A percentile compares a stretch with the other conserved stretches of the same genome.
Conservation (phyloP, 2,329 filamentous ascomycete genomes). For the Penicillium sp. region DNA sequence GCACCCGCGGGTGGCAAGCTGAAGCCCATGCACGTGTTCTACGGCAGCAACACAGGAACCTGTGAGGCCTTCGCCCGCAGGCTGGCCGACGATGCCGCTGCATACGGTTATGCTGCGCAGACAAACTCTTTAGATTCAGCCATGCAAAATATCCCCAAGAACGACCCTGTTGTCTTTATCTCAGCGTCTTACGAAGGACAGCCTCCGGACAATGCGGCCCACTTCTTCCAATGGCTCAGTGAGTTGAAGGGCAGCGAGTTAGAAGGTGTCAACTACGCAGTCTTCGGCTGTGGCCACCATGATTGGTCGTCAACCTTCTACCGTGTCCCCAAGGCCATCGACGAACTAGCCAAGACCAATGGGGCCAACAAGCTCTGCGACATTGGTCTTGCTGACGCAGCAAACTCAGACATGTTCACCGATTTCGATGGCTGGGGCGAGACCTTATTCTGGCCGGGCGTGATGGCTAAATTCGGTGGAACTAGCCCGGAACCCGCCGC, state of each 20-base stretch:
- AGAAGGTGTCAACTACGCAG: conserved; percentile 59
- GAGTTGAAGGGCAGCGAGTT: conserved; percentile 51
- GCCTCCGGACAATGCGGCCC: conserved; percentile 67
- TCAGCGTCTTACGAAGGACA: conserved; percentile 72
- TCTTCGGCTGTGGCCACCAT: conserved; percentile 66
- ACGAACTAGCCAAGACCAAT: conserved; percentile 51
- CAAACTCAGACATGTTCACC: conserved; percentile 63
- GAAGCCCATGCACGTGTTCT: conserved; percentile 62
- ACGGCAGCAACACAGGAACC: conserved; percentile 72
- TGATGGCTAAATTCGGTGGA: conserved; percentile 42
- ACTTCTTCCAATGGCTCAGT: conserved; percentile 67
- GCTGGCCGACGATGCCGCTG: conserved; percentile 57
- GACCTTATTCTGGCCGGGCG: conserved; percentile 50
- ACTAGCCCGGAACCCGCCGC: conserved; percentile 11
- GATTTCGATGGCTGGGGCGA: conserved; percentile 69
- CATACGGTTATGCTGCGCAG: conserved; percentile 58
- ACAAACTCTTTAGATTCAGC: conserved; percentile 61
- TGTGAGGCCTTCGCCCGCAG: conserved; percentile 67
- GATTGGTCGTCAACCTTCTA: conserved; percentile 61
- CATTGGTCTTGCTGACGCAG: conserved; percentile 59
- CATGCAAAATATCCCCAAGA: conserved; percentile 57
- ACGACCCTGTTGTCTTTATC: conserved; percentile 63
- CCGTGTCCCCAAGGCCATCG: conserved; percentile 61
- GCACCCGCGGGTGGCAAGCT: conserved; percentile 15
- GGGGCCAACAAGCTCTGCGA: conserved; percentile 51